A percentile compares a stretch with the other conserved stretches of the same genome.
Conservation (phyloP, 2,329 filamentous ascomycete genomes). For the Neoascochyta sp. region DNA sequence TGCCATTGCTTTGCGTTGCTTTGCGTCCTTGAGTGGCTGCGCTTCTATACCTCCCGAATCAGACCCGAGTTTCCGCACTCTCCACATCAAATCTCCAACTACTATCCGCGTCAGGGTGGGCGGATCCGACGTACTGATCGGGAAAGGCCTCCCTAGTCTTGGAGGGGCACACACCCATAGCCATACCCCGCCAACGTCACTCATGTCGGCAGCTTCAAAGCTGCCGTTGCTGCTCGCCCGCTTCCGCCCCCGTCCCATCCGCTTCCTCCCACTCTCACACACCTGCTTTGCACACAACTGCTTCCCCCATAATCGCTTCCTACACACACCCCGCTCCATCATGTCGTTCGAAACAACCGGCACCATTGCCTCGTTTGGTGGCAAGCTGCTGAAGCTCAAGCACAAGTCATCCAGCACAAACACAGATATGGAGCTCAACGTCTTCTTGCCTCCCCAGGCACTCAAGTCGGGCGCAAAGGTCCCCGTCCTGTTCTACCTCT, state of each 20-base stretch:
- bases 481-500: constrained; percentile 88
- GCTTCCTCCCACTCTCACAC: constrained; percentile 6
- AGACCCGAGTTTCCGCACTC: constrained; percentile 31
- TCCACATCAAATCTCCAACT: constrained; percentile 24
- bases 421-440: constrained; percentile 88
- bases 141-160: constrained; percentile 6
- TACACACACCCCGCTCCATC: constrained; percentile 16
- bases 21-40: constrained; percentile 26
- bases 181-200: constrained; percentile 30
- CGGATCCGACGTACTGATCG: constrained; percentile 24
- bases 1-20: too few relatives aligned
- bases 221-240: constrained; percentile 15
- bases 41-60: constrained; percentile 31
- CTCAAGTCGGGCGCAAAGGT: constrained; percentile 57
- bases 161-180: constrained; percentile 2
- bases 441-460: constrained; percentile 80
- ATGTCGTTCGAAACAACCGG: constrained; percentile 82
- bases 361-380: constrained; percentile 86
- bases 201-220: constrained; percentile 18
- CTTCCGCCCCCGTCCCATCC: too few relatives aligned
- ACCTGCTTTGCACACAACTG: constrained; percentile 1
- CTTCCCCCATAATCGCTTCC: constrained; percentile 6
- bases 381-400: constrained; percentile 88
- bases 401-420: constrained; percentile 75
- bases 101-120: constrained; percentile 18